Evolutionary conservation across 768 basidiomycete species (phyloP).

Genomic region (Auriscalpium orientale): DNA sequence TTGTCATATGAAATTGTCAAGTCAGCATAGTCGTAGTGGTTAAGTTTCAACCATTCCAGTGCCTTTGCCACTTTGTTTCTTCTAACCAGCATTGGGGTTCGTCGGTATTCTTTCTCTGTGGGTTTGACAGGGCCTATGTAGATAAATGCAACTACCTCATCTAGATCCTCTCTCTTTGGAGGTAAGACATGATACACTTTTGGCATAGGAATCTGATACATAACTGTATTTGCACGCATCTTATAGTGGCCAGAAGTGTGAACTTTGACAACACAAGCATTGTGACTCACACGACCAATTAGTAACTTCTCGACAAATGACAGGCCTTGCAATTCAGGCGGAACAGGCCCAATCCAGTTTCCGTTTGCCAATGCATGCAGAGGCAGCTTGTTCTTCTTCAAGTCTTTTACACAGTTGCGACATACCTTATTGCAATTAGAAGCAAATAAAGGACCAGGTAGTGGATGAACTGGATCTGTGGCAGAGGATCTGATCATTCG

Average conservation of each 20-base stretch:
- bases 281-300: conserved; percentile 9
- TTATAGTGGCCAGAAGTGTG: conserved; percentile 14
- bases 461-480: background rate
- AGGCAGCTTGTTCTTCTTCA: background rate
- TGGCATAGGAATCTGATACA: conserved; percentile 24
- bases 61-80: conserved; percentile 5
- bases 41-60: background rate
- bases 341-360: no score
- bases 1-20: conserved; percentile 14
- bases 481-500: background rate
- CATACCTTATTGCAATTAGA: background rate
- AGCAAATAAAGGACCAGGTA: background rate
- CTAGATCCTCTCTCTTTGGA: conserved; percentile 24
- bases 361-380: background rate
- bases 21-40: background rate
- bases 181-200: conserved; percentile 28
- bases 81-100: conserved; percentile 14
- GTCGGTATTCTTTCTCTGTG: conserved; percentile 18
- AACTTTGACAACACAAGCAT: conserved; percentile 15
- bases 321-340: no score
- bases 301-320: background rate
- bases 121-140: conserved; percentile 24
- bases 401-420: background rate
- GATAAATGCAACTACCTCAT: conserved; percentile 24
- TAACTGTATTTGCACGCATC: conserved; percentile 28